These are phyloP conservation scores for Sporisorium exsertum DNA, from an alignment of 1,284 basidiomycete genomes.

Conservation along the genomic window DNA sequence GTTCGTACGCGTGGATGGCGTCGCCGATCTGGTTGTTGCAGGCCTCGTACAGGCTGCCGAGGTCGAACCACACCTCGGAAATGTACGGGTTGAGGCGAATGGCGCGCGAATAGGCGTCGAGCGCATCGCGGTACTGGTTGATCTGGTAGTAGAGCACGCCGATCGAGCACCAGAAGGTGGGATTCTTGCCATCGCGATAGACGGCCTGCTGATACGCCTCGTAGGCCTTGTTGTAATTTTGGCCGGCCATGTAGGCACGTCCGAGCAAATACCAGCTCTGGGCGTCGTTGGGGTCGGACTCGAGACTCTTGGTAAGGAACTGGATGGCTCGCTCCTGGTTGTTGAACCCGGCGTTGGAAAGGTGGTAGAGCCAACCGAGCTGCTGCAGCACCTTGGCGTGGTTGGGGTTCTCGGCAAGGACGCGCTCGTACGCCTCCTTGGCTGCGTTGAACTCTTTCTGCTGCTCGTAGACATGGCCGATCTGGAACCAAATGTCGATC, in stretches of 20 bases:
- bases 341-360: slow-evolving; percentile 90
- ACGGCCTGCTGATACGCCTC: slow-evolving; percentile 99
- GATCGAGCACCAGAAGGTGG: slow-evolving; percentile 99
- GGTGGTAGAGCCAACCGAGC: slow-evolving; percentile 96
- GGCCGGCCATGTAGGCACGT: slow-evolving; percentile 97
- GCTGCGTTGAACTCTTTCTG: slow-evolving; percentile 92
- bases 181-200: slow-evolving; percentile 97
- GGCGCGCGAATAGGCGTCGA: slow-evolving; percentile 97
- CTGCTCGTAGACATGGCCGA: slow-evolving; percentile 97
- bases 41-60: slow-evolving; percentile 94
- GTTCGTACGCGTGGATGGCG: slow-evolving; percentile 91
- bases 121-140: slow-evolving; percentile 96
- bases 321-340: slow-evolving; percentile 94
- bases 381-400: slow-evolving; percentile 98
- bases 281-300: slow-evolving; percentile 87
- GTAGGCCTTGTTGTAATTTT: slow-evolving; percentile 99
- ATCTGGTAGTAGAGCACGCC: slow-evolving; percentile 99
- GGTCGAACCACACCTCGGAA: slow-evolving; percentile 98
- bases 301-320: slow-evolving; percentile 86
- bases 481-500: slow-evolving; percentile 99
- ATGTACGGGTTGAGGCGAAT: slow-evolving; percentile 99
- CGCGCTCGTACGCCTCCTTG: slow-evolving; percentile 96
- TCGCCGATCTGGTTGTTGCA: slow-evolving; percentile 99
- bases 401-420: slow-evolving; percentile 89
- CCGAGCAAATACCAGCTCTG: slow-evolving; percentile 99